Conservation (phyloP, 2,329 filamentous ascomycete genomes). For the Phyllosticta citrichinensis region DNA sequence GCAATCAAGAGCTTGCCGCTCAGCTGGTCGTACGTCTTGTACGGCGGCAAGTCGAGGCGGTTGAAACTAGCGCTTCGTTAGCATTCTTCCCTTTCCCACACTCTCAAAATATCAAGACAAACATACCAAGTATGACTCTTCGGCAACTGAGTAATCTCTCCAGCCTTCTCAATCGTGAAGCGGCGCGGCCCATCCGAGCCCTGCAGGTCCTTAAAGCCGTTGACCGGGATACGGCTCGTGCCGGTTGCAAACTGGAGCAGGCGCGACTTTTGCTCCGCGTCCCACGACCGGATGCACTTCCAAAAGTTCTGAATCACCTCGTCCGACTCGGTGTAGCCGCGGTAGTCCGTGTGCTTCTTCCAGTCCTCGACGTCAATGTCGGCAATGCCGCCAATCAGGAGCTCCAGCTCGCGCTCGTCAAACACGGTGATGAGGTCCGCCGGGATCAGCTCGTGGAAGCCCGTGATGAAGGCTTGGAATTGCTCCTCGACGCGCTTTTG, state of each 20-base stretch:
- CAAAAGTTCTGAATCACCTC: slow-evolving; percentile 98
- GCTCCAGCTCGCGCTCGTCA: slow-evolving; percentile 90
- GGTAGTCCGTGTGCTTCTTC: slow-evolving; percentile 99
- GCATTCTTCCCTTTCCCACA: no score
- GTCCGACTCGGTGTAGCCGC: slow-evolving; percentile 94
- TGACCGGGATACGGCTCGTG: slow-evolving; percentile 95
- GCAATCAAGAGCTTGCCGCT: slow-evolving; percentile 90
- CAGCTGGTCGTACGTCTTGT: slow-evolving; percentile 78
- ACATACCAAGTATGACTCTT: slow-evolving; percentile 97
- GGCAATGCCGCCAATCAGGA: slow-evolving; percentile 97
- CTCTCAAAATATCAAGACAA: neutral
- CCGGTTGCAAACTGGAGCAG: slow-evolving; percentile 94
- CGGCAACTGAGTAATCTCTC: slow-evolving; percentile 78
- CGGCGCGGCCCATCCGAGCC: slow-evolving; percentile 89
- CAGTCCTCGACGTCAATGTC: slow-evolving; percentile 99
- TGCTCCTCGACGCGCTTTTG: slow-evolving; percentile 97
- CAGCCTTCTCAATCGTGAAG: slow-evolving; percentile 97
- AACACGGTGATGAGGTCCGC: slow-evolving; percentile 97
- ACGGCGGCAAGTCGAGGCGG: slow-evolving; percentile 85
- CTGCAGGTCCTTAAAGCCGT: slow-evolving; percentile 98
- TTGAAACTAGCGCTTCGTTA: slow-evolving; percentile 61
- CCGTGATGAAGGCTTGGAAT: slow-evolving; percentile 94
- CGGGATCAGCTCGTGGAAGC: slow-evolving; percentile 95
- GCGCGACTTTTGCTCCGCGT: slow-evolving; percentile 95
- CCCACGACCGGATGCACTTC: slow-evolving; percentile 94